A percentile compares a stretch with the other conserved stretches of the same genome.
These are phyloP conservation scores for Glomus cerebriforme DNA, from an alignment of 192 early-diverging fungal genomes.

Conservation along the genomic window DNA sequence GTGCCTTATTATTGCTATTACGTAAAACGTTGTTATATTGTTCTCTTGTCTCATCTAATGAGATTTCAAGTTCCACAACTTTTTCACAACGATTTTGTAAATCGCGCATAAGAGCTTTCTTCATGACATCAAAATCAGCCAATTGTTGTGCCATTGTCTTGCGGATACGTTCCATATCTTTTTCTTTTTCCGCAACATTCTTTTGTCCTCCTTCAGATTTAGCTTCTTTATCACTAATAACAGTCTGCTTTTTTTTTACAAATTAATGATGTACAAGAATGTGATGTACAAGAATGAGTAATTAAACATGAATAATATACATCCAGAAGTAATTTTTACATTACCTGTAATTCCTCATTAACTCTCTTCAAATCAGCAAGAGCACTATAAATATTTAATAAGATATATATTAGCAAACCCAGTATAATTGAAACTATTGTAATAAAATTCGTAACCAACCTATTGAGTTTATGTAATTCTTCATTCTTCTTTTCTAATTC, in stretches of 20 bases:
- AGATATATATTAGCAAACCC: background rate
- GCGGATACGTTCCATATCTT: conserved; percentile 78
- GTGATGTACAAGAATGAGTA: no score
- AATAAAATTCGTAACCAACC: background rate
- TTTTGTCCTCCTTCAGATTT: conserved; percentile 33
- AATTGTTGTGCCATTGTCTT: conserved; percentile 80
- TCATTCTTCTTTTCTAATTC: conserved; percentile 71
- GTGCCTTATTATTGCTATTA: conserved; percentile 79
- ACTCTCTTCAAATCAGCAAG: conserved; percentile 63
- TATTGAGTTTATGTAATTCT: conserved; percentile 63
- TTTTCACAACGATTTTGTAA: conserved; percentile 97
- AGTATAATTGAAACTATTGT: background rate
- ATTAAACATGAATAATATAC: background rate
- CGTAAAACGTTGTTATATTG: conserved; percentile 87
- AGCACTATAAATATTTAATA: conserved; percentile 28
- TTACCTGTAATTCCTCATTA: conserved; percentile 64
- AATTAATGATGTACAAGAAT: conserved; percentile 27
- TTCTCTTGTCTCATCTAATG: conserved; percentile 94
- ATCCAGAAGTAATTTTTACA: conserved; percentile 38
- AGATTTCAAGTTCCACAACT: conserved; percentile 97
- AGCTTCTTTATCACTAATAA: conserved; percentile 1
- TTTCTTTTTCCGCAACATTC: conserved; percentile 64
- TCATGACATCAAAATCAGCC: conserved; percentile 96
- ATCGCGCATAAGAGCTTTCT: conserved; percentile 97
- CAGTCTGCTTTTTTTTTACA: conserved; percentile 8